A percentile compares a stretch with the other conserved stretches of the same genome.
phyloP scores from a whole-genome alignment of 768 basidiomycete genomes.

The Russula lepida region DNA sequence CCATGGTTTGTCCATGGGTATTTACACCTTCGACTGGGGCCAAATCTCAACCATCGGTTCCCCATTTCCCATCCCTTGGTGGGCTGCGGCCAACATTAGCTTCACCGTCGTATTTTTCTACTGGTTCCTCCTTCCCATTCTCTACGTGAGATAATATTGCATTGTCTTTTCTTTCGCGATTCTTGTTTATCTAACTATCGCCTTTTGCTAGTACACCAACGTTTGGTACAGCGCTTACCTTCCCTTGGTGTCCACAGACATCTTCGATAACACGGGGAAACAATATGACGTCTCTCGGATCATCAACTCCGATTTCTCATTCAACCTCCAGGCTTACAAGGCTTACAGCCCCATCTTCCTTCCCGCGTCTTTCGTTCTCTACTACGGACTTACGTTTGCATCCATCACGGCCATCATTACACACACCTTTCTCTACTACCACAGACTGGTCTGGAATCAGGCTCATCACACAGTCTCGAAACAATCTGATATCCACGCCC shows the following conservation, averaged over 20 bases:
- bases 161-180: neutral
- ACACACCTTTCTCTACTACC: slow-evolving; percentile 66
- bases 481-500: slow-evolving; percentile 78
- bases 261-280: slow-evolving; percentile 55
- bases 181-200: neutral
- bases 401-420: slow-evolving; percentile 66
- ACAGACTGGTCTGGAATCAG: slow-evolving; percentile 70
- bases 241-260: slow-evolving; percentile 50
- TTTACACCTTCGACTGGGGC: slow-evolving; percentile 78
- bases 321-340: slow-evolving; percentile 48
- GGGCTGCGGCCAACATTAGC: slow-evolving; percentile 66
- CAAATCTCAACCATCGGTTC: slow-evolving; percentile 62
- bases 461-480: slow-evolving; percentile 62
- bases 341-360: slow-evolving; percentile 56
- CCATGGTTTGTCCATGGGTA: slow-evolving; percentile 43
- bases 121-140: slow-evolving; percentile 53
- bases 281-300: slow-evolving; percentile 52
- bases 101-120: slow-evolving; percentile 59
- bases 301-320: slow-evolving; percentile 42
- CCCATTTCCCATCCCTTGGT: slow-evolving; percentile 75
- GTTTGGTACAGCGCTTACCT: slow-evolving; percentile 24
- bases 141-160: slow-evolving; percentile 36
- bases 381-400: slow-evolving; percentile 79
- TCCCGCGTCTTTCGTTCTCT: slow-evolving; percentile 60
- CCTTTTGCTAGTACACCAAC: slow-evolving; percentile 27